These are phyloP conservation scores for Macadamia tetraphylla DNA, from an alignment of 164 flowering plant genomes.

Conservation along the genomic window DNA sequence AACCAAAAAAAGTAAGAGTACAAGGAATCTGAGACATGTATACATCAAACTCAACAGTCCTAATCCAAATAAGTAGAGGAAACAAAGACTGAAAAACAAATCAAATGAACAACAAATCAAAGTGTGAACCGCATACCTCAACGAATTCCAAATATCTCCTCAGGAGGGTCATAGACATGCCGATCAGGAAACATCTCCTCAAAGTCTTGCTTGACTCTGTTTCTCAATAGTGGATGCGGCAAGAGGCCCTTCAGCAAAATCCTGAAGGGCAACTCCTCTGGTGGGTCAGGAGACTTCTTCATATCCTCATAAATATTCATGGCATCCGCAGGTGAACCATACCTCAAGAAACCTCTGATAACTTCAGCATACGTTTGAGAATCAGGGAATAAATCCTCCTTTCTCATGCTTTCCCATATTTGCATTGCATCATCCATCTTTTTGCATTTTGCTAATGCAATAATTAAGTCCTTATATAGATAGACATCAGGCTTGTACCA, in stretches of 20 bases:
- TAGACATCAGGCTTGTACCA: conserved; percentile 85
- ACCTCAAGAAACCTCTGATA: conserved; percentile 71
- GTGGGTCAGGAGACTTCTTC: conserved; percentile 90
- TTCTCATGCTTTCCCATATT: conserved; percentile 80
- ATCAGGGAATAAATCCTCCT: conserved; percentile 71
- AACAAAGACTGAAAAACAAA: neutral
- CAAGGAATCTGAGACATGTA: no score
- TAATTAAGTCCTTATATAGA: conserved; percentile 77
- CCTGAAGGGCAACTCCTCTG: conserved; percentile 84
- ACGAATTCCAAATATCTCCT: conserved; percentile 74
- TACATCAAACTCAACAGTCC: no score
- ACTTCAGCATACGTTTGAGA: conserved; percentile 83
- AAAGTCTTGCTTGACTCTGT: conserved; percentile 84
- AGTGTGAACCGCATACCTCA: conserved; percentile 33
- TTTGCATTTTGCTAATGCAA: conserved; percentile 55
- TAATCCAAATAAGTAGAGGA: neutral
- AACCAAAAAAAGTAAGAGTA: no score
- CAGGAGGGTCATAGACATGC: conserved; percentile 85
- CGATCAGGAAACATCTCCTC: conserved; percentile 89
- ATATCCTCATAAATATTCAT: conserved; percentile 94
- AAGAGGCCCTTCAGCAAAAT: conserved; percentile 84
- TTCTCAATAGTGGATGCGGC: conserved; percentile 83
- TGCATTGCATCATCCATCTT: conserved; percentile 84
- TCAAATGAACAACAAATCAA: neutral
- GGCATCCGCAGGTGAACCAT: conserved; percentile 91